A percentile compares a stretch with the other conserved stretches of the same genome.
phyloP scores from a whole-genome alignment of 176 grass and related monocot species.

The Chloris gayana region DNA sequence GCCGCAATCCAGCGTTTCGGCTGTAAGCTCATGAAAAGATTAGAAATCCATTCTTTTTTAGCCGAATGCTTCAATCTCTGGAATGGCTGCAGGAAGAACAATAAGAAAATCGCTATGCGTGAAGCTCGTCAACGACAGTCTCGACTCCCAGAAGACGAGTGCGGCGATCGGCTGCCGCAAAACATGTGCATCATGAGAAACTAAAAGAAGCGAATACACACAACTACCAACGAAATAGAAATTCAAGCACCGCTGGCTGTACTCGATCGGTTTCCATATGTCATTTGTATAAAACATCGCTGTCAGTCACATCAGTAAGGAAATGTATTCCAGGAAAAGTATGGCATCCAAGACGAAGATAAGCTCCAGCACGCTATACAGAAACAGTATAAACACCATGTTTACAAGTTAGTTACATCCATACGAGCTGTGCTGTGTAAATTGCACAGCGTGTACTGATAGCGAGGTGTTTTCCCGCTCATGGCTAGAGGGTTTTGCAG shows the following conservation, averaged over 20 bases:
- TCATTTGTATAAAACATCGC: background rate
- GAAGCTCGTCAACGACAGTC: too few species aligned
- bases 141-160: too few species aligned
- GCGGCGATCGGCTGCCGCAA: too few species aligned
- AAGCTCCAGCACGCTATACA: constrained; percentile 13
- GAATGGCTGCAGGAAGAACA: too few species aligned
- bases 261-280: background rate
- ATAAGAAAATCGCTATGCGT: too few species aligned
- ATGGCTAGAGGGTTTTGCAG: background rate
- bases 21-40: too few species aligned
- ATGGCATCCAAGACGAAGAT: background rate
- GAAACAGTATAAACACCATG: background rate
- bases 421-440: constrained; percentile 6
- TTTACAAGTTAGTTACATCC: background rate
- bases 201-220: too few species aligned
- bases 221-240: background rate
- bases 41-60: too few species aligned
- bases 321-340: background rate
- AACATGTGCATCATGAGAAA: too few species aligned
- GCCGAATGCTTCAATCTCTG: too few species aligned
- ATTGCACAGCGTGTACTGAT: constrained; percentile 14
- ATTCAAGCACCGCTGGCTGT: background rate
- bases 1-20: too few species aligned
- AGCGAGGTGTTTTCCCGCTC: background rate
- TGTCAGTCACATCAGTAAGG: background rate